Base-by-base conservation (phyloP, 164 flowering plant species). In the Malania oleifera region DNA sequence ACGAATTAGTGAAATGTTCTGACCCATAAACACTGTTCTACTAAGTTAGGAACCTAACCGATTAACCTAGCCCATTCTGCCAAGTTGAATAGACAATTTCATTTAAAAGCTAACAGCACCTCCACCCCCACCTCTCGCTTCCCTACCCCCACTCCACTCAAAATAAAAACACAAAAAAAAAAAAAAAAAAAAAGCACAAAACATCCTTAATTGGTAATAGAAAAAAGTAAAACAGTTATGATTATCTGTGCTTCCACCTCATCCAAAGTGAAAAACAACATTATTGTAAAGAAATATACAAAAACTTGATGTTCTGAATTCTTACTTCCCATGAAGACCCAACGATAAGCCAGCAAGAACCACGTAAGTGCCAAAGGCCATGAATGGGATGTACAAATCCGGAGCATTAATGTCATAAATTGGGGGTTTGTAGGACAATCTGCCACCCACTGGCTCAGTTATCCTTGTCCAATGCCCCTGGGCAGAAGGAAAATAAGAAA, bases 401-500 rank as follows among this genome's bases (percentile, higher is more conserved):
- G 82, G 82, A 14, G 78, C 80, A 76, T 75, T 79, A 62, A 79
- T 79, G 48, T 79, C 82, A 71, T 71, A 73, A 9, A 79, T 62
- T 52, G 82, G 80, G 13, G 80, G 82, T 48, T 72, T 75, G 51
- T 79, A 79, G 4, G 80, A 75, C 0, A 79, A 74, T 39, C 80
- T 73, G 46, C 82, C 82, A 1, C 80, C 80, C 0, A 79, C 80
- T 41, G 80, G 82, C 60, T 79, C 80, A 38, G 80, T 66, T 61
- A 79, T 79, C 56, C 82, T 37, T 24, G 82, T 76, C 82, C 82
- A 79, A 45, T 75, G 80, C 27, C 82, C 82, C 82, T 79, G 63
- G 47, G 55, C 1, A 22, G n/a, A 37, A 59, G 39, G 20, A 38
- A 54, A 41, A 34, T 27, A 17, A 29, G 31, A 1, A 3, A 49